A percentile compares a stretch with the other conserved stretches of the same genome.
Evolutionary conservation across 1,284 basidiomycete species (phyloP).

Genomic region (Pterulicium gracile): DNA sequence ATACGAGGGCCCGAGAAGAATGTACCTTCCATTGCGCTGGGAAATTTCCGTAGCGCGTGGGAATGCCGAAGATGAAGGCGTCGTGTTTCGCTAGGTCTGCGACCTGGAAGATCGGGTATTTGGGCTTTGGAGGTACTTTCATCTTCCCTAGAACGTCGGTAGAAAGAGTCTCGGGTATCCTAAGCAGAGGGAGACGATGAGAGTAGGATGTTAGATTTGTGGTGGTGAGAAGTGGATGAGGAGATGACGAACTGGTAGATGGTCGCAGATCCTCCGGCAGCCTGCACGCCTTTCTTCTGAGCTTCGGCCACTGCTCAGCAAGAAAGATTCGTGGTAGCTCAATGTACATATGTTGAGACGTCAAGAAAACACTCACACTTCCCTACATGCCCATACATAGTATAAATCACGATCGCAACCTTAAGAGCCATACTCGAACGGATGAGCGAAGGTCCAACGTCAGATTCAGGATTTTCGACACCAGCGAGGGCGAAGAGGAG

Average conservation of each 20-base stretch:
- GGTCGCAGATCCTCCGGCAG: conserved; percentile 59
- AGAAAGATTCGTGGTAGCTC: too few species aligned
- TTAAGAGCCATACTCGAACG: conserved; percentile 1
- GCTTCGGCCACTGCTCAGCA: conserved; percentile 82
- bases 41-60: conserved; percentile 69
- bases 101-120: conserved; percentile 54
- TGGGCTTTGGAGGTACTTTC: conserved; percentile 63
- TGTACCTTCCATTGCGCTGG: conserved; percentile 61
- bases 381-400: conserved; percentile 45
- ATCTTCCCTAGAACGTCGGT: conserved; percentile 67
- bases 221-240: neutral
- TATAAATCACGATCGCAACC: conserved; percentile 46
- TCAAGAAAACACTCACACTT: conserved; percentile 20
- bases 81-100: conserved; percentile 57
- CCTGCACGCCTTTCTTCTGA: conserved; percentile 62
- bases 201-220: too few species aligned
- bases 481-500: too few species aligned
- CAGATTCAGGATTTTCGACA: too few species aligned
- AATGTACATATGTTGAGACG: neutral
- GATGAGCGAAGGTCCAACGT: too few species aligned
- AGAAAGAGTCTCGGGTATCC: conserved; percentile 78
- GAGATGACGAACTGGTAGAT: conserved; percentile 59
- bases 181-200: conserved; percentile 17
- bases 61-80: conserved; percentile 61
- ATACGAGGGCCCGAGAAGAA: neutral